phyloP scores from a whole-genome alignment of 2,329 filamentous ascomycete genomes.

The Thermothelomyces thermophilus region DNA sequence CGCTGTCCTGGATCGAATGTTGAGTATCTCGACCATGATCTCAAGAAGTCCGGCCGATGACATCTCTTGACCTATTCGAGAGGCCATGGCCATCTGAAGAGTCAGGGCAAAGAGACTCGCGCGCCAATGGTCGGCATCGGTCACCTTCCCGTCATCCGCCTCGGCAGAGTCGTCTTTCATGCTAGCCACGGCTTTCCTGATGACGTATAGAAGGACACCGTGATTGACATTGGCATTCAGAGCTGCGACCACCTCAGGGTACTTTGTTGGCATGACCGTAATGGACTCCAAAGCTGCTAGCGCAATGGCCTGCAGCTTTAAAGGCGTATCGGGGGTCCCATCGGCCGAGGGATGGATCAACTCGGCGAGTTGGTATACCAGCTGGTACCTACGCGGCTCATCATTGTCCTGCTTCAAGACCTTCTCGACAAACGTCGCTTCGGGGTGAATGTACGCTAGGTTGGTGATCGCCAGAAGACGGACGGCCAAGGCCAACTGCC shows the following conservation, averaged over 20 bases:
- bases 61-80: slow-evolving; percentile 72
- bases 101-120: slow-evolving; percentile 84
- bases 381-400: slow-evolving; percentile 79
- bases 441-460: slow-evolving; percentile 79
- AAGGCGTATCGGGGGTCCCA: slow-evolving; percentile 60
- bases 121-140: slow-evolving; percentile 80
- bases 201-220: slow-evolving; percentile 86
- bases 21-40: slow-evolving; percentile 82
- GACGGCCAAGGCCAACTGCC: slow-evolving; percentile 71
- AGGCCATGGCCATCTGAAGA: slow-evolving; percentile 68
- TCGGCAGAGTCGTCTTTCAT: slow-evolving; percentile 53
- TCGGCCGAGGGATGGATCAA: slow-evolving; percentile 77
- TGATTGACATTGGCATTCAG: slow-evolving; percentile 95
- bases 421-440: slow-evolving; percentile 77
- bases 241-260: slow-evolving; percentile 78
- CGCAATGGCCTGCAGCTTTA: slow-evolving; percentile 74
- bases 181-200: slow-evolving; percentile 81
- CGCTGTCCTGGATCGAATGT: slow-evolving; percentile 72
- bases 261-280: slow-evolving; percentile 67
- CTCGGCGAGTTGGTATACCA: slow-evolving; percentile 88
- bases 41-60: slow-evolving; percentile 85
- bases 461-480: slow-evolving; percentile 85
- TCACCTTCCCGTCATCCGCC: slow-evolving; percentile 53
- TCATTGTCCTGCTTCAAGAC: slow-evolving; percentile 83
- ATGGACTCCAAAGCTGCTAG: slow-evolving; percentile 80